Percentiles rank a stretch among this genome's conserved stretches.
phyloP scores from a whole-genome alignment of 192 early-diverging fungal genomes.

The Funneliformis mosseae region DNA sequence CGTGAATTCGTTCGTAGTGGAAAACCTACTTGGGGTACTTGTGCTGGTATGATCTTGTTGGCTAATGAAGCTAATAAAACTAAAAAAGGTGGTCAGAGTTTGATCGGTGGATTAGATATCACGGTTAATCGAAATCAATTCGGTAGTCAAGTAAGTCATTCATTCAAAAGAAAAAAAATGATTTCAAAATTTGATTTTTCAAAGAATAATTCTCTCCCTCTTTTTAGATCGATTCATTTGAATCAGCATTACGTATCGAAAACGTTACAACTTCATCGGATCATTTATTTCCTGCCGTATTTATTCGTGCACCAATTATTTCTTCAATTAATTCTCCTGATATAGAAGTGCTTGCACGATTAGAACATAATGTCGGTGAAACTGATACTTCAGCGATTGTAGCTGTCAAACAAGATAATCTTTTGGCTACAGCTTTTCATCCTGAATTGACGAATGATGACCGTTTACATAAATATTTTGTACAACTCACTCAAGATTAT shows the following conservation, averaged over 20 bases:
- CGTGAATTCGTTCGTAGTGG: slow-evolving; percentile 68
- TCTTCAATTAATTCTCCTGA: slow-evolving; percentile 60
- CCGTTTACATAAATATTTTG: slow-evolving; percentile 89
- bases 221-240: slow-evolving; percentile 77
- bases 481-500: slow-evolving; percentile 37
- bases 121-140: slow-evolving; percentile 93
- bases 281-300: slow-evolving; percentile 66
- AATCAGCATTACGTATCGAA: slow-evolving; percentile 62
- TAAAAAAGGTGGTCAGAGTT: slow-evolving; percentile 84
- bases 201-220: no score
- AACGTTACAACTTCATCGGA: slow-evolving; percentile 46
- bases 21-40: slow-evolving; percentile 91
- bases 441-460: slow-evolving; percentile 92
- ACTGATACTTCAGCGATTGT: slow-evolving; percentile 70
- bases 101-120: slow-evolving; percentile 81
- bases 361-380: slow-evolving; percentile 60
- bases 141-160: slow-evolving; percentile 68
- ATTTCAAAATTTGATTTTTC: background rate
- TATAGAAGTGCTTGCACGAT: slow-evolving; percentile 73
- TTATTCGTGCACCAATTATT: slow-evolving; percentile 96
- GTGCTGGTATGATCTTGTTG: slow-evolving; percentile 95
- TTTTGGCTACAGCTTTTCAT: slow-evolving; percentile 94
- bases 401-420: slow-evolving; percentile 84
- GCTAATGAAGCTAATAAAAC: slow-evolving; percentile 71
- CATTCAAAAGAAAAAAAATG: no score